Conservation (phyloP, 1,284 basidiomycete species). For the Earliella scabrosa region DNA sequence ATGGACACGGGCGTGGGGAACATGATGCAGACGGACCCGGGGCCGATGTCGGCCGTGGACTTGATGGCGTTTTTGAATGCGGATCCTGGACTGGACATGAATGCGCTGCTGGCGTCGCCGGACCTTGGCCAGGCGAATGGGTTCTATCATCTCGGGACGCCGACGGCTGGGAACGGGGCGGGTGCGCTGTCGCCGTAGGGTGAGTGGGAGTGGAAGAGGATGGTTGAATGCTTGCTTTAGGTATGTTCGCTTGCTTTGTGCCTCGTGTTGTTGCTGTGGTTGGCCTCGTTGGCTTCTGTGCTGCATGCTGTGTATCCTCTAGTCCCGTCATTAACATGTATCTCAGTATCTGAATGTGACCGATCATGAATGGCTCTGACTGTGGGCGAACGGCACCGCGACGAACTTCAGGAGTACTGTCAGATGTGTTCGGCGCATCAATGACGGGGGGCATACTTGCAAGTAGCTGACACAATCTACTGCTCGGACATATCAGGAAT, state of each 20-base stretch:
- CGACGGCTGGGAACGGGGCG: slow-evolving; percentile 10
- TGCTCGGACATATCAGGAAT: too few relatives aligned
- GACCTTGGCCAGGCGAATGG: slow-evolving; percentile 14
- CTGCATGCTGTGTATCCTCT: slow-evolving; percentile 16
- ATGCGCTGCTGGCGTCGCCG: slow-evolving; percentile 35
- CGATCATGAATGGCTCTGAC: too few relatives aligned
- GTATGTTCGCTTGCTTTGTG: too few relatives aligned
- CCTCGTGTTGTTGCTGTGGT: too few relatives aligned
- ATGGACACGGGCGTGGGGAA: slow-evolving; percentile 33
- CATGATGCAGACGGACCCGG: slow-evolving; percentile 22
- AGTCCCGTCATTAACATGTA: slow-evolving; percentile 2
- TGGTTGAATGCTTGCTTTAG: too few relatives aligned
- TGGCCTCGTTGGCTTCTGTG: not conserved
- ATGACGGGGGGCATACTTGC: too few relatives aligned
- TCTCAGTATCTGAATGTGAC: not conserved
- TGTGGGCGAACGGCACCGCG: too few relatives aligned
- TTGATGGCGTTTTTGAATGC: slow-evolving; percentile 40
- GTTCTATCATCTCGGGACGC: slow-evolving; percentile 21
- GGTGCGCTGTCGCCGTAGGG: slow-evolving; percentile 15
- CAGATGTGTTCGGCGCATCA: too few relatives aligned
- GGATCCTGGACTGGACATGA: slow-evolving; percentile 39
- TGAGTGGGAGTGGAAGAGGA: too few relatives aligned
- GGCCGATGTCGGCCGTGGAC: slow-evolving; percentile 36
- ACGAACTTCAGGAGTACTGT: too few relatives aligned
- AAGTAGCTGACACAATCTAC: too few relatives aligned